Base-by-base conservation (phyloP, 1,139 yeast genomes). In the Blastobotrys buckinghamii region DNA sequence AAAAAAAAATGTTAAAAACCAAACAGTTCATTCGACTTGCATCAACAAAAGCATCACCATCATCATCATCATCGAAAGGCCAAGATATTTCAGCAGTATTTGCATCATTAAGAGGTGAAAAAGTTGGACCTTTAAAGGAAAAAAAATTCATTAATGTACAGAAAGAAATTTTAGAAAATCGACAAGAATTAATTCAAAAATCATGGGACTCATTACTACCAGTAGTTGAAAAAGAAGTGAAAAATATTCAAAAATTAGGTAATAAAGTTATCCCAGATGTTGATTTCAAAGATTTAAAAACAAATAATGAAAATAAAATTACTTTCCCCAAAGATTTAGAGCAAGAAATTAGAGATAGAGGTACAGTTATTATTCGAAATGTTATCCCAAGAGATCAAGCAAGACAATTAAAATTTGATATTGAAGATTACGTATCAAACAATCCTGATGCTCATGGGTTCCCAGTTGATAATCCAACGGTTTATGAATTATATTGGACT, bases 401-500 rank as follows among this genome's bases (percentile, higher is more conserved):
- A 0, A 47, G 54, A n/a, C 50, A 53, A 24, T 56, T 54, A 56
- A 61, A 63, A 45, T 49, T 30, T 2, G 60, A 59, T n/a, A 46
- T 60, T 10, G 56, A 56, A 8, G 53, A 58, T 6, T 67, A 63
- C 46, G 51, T 61, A 39, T 52, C 56, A 20, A 59, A 58, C 37
- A 55, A 51, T 32, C 52, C 54, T 1, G 12, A 13, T 29, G 47
- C 38, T 19, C 45, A 26, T 9, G 53, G 48, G 9, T 52, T 52
- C 44, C 75, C 77, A 1, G 56, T 57, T 12, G 67, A 67, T 10
- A 56, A 58, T 5, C 58, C 68, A 55, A 53, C 63, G 9, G 65
- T 61, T 10, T 72, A 65, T 57, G 64, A 67, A 42, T 61, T 73
- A 16, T 72, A 70, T 53, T 75, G 78, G 78, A 63, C 75, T 6